Conservation (phyloP, 768 basidiomycete species). For the Mycena belliarum region DNA sequence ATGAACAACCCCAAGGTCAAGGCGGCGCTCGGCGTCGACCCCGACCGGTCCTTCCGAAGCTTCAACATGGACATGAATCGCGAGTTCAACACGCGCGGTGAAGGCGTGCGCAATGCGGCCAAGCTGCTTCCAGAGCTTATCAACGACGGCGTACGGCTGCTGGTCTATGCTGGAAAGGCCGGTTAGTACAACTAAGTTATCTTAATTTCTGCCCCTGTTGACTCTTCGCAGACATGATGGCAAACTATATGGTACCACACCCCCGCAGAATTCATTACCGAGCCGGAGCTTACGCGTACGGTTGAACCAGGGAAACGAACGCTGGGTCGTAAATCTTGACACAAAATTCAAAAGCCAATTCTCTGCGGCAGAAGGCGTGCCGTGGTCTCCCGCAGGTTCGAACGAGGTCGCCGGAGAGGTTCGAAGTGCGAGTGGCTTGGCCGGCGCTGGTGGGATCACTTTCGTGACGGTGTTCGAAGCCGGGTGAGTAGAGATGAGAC, state of each 20-base stretch:
- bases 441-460: slow-evolving; percentile 41
- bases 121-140: slow-evolving; percentile 50
- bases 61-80: slow-evolving; percentile 43
- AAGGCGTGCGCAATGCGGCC: slow-evolving; percentile 28
- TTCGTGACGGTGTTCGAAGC: slow-evolving; percentile 52
- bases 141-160: slow-evolving; percentile 49
- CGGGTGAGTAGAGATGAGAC: slow-evolving; percentile 33
- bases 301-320: slow-evolving; percentile 38
- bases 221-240: slow-evolving; percentile 16
- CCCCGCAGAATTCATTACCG: neutral
- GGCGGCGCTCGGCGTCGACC: slow-evolving; percentile 41
- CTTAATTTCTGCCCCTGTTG: neutral
- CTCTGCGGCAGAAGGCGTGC: slow-evolving; percentile 27
- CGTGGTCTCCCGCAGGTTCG: slow-evolving; percentile 34
- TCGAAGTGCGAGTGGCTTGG: slow-evolving; percentile 36
- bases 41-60: slow-evolving; percentile 20
- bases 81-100: slow-evolving; percentile 52
- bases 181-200: slow-evolving; percentile 22
- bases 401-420: slow-evolving; percentile 43
- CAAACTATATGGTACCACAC: slow-evolving; percentile 23
- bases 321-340: slow-evolving; percentile 41
- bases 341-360: slow-evolving; percentile 42
- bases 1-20: slow-evolving; percentile 51
- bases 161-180: slow-evolving; percentile 37
- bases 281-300: slow-evolving; percentile 35